Base-by-base conservation (phyloP, 208 protist species). In the Leishmania major region DNA sequence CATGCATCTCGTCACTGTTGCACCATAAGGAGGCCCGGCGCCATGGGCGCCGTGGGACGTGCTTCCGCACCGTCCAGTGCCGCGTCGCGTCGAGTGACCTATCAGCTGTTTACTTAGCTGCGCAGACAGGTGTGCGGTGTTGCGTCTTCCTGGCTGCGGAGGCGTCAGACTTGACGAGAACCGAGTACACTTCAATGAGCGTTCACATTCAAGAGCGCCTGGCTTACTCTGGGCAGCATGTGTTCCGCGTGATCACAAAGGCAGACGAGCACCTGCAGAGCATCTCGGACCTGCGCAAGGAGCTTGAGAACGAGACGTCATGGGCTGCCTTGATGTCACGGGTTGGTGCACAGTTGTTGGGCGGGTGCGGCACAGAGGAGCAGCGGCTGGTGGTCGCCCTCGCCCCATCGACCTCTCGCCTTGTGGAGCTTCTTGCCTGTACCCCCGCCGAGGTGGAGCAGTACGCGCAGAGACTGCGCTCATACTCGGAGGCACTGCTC, bases 161-260 rank as follows among this genome's bases (percentile, higher is more conserved):
- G 73, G 79, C 85, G 64, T 40, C 78, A 6, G 91, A 94, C 78
- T 66, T 94, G 22, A 78, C 49, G 25, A 77, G 86, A 8, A 31
- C 84, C 40, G 77, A 55, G 37, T 94, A 88, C 72, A 85, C 71
- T 25, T 81, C 83, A 0, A 82, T 88, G 67, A 78, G 67, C 55
- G 66, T 85, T 57, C 87, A 64, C 8, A 74, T 91, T 7, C 80
- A 87, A 40, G 86, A 87, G 59, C 75, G 70, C 40, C 49, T 88
- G 60, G 71, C 67, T 40, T 73, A 77, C 51, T 37, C 25, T 0
- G 64, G 64, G 4, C 88, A 94, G 70, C 81, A 85, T 37, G 55
- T 90, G 64, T 77, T 88, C 66, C 79, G 79, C 4, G 81, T 92
- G n/a, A 64, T 91, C 57, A 90, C 91, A 7, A 94, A 94, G 74